Base-by-base conservation (phyloP, 1,284 basidiomycete genomes). In the Thecaphora thlaspeos region DNA sequence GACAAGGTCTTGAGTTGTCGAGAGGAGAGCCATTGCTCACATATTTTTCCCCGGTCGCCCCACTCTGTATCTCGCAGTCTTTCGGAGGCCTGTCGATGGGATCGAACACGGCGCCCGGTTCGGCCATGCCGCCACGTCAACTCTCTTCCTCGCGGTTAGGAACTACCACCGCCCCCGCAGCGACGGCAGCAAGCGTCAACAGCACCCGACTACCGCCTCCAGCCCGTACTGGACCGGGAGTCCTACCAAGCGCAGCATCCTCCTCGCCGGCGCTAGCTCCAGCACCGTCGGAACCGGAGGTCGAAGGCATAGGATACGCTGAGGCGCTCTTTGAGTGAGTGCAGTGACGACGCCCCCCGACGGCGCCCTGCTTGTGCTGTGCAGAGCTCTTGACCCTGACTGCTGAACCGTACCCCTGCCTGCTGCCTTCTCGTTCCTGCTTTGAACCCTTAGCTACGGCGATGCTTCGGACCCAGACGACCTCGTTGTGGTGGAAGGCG, bases 401-500 rank as follows among this genome's bases (percentile, higher is more conserved):
- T 8, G 42, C 18, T n/a, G n/a, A 17, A 43, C n/a, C 24, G 21
- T 10, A 14, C 17, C 39, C 17, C 23, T 22, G 4, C 36, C 34
- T 22, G 26, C 21, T 23, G 4, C 4, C 38, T 24, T 28, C 15
- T 22, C 15, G 12, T n/a, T 17, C 17, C 36, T 21, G n/a, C 8
- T 5, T 28, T 11, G 26, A 28, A n/a, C 23, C 18, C 22, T 12
- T 2, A 51, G 43, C 38, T 66, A 66, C 26, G 63, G 55, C 19
- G 64, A 66, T 24, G 71, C 60, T 4, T 38, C 56, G 8, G 68
- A 74, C 26, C 18, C 62, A 9, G 70, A 70, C 37, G 71, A 74
- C 19, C 48, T 74, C 7, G n/a, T 28, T 4, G 63, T 68, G 0
- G 30, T 24, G 0, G 52, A 68, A 22, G 70, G 66, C 14, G 70